phyloP scores from a whole-genome alignment of 495 filamentous ascomycete species.

The Xylaria curta region DNA sequence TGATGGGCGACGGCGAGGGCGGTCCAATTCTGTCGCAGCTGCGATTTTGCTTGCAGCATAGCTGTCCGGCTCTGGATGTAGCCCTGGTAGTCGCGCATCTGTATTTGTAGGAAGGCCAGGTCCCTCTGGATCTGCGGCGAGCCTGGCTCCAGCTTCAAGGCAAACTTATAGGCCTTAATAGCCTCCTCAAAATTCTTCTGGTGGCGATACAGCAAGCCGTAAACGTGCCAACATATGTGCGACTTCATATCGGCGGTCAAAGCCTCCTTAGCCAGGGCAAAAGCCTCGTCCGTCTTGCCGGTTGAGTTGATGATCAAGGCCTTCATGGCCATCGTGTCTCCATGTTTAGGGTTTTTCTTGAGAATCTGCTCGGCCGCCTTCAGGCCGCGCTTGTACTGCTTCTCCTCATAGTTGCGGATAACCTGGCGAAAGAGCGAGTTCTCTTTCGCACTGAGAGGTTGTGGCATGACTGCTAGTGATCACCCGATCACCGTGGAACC shows the following conservation, averaged over 20 bases:
- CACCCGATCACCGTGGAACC: constrained; percentile 29
- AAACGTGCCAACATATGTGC: constrained; percentile 99
- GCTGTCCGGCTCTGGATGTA: constrained; percentile 84
- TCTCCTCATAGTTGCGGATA: constrained; percentile 93
- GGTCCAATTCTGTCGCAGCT: constrained; percentile 91
- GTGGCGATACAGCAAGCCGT: constrained; percentile 90
- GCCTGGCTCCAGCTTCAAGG: constrained; percentile 88
- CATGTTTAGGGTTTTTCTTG: constrained; percentile 91
- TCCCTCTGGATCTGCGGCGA: constrained; percentile 94
- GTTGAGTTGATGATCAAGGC: constrained; percentile 92
- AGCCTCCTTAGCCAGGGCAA: constrained; percentile 87
- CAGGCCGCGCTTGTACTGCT: constrained; percentile 97
- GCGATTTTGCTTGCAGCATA: constrained; percentile 84
- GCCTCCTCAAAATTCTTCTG: constrained; percentile 98
- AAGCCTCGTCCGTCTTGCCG: constrained; percentile 91
- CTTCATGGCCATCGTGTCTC: constrained; percentile 98
- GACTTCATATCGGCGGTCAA: constrained; percentile 96
- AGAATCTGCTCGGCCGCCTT: constrained; percentile 95
- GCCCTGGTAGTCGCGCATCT: constrained; percentile 95
- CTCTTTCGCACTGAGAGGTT: constrained; percentile 89
- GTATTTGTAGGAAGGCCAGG: constrained; percentile 88
- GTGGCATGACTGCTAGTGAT: constrained; percentile 64
- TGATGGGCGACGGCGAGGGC: constrained; percentile 92
- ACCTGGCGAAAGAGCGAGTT: constrained; percentile 90
- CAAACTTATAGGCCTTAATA: constrained; percentile 98